Conservation (phyloP, 805 yeast species). For the Sugiyamaella mastotermitis region DNA sequence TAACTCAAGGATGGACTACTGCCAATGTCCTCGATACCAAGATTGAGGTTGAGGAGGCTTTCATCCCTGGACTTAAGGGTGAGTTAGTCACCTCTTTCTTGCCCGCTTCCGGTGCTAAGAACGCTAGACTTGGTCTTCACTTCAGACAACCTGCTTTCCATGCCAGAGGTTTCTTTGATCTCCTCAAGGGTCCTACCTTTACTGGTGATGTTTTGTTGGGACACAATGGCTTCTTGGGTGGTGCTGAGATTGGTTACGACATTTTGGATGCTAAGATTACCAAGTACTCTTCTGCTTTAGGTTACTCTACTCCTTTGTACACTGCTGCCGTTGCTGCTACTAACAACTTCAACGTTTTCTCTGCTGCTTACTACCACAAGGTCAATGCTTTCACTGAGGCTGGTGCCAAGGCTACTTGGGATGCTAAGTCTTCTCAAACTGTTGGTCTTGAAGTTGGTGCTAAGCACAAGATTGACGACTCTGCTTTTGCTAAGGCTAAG, state of each 20-base stretch:
- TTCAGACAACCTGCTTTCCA: constrained; percentile 90
- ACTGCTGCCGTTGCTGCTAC: constrained; percentile 79
- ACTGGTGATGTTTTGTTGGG: constrained; percentile 93
- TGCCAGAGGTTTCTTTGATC: constrained; percentile 91
- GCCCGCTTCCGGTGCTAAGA: constrained; percentile 74
- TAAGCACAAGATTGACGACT: constrained; percentile 81
- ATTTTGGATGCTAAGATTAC: constrained; percentile 87
- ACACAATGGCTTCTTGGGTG: constrained; percentile 94
- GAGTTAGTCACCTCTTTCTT: constrained; percentile 82
- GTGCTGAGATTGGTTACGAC: constrained; percentile 97
- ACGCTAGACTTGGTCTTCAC: constrained; percentile 83
- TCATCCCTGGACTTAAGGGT: constrained; percentile 92
- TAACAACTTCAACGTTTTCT: constrained; percentile 79
- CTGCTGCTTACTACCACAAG: constrained; percentile 96
- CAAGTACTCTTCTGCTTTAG: constrained; percentile 88
- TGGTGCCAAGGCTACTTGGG: constrained; percentile 97
- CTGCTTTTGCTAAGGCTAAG: constrained; percentile 94
- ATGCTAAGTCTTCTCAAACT: constrained; percentile 67
- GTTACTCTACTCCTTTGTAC: constrained; percentile 86
- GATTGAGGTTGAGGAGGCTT: constrained; percentile 83
- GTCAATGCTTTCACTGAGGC: constrained; percentile 89
- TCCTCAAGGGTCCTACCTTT: constrained; percentile 92
- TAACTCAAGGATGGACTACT: constrained; percentile 98
- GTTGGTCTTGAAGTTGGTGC: constrained; percentile 95
- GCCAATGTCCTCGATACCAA: constrained; percentile 88